Percentiles rank a stretch among this genome's conserved stretches.
Evolutionary conservation across 208 protist genomes (phyloP).

Genomic region (Trypanosoma theileri): DNA sequence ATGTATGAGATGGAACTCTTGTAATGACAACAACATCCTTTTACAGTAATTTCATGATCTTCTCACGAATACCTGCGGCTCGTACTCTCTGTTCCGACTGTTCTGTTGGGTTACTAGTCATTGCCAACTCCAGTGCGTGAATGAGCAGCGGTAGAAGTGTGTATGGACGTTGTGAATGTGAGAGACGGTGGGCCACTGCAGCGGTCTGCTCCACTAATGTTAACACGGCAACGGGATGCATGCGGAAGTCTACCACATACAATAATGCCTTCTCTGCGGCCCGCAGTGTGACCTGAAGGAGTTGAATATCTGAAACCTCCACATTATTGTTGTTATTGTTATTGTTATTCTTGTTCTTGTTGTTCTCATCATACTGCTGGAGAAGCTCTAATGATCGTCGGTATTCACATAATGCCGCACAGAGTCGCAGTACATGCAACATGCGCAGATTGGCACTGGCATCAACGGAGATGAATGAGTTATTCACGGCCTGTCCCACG

Average conservation of each 20-base stretch:
- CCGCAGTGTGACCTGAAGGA: slow-evolving; percentile 31
- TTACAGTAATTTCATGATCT: slow-evolving; percentile 49
- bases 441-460: slow-evolving; percentile 44
- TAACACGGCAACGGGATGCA: slow-evolving; percentile 53
- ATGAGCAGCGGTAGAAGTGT: slow-evolving; percentile 52
- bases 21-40: not conserved
- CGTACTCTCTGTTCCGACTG: slow-evolving; percentile 17
- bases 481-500: slow-evolving; percentile 66
- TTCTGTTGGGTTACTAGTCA: slow-evolving; percentile 18
- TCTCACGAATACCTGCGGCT: slow-evolving; percentile 41
- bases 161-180: slow-evolving; percentile 8
- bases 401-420: slow-evolving; percentile 58
- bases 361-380: not conserved
- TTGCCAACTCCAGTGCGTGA: slow-evolving; percentile 48
- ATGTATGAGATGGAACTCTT: too few relatives aligned
- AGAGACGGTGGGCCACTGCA: slow-evolving; percentile 26
- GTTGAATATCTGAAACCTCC: slow-evolving; percentile 4
- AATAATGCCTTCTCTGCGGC: slow-evolving; percentile 44
- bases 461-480: slow-evolving; percentile 59
- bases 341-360: not conserved
- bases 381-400: slow-evolving; percentile 21
- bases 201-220: slow-evolving; percentile 52
- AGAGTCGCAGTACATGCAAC: slow-evolving; percentile 45
- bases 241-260: slow-evolving; percentile 38
- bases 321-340: not conserved